Evolutionary conservation across 768 basidiomycete species (phyloP).

Genomic region (Mycena galopus): DNA sequence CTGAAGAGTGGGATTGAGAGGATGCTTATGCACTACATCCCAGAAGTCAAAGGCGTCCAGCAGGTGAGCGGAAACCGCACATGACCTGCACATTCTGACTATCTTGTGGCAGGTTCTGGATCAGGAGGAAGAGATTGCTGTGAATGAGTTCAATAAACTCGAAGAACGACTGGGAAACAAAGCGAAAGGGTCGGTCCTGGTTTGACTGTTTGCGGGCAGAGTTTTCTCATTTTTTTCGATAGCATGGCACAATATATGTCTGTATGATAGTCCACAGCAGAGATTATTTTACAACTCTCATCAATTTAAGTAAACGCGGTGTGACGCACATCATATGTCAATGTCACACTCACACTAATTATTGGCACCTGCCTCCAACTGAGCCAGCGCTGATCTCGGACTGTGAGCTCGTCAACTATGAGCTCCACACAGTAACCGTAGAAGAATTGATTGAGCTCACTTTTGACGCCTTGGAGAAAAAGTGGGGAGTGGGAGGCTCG

Average conservation of each 20-base stretch:
- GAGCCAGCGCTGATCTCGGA: not conserved
- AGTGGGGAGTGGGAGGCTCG: slow-evolving; percentile 13
- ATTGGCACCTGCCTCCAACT: too few species aligned
- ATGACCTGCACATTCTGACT: slow-evolving; percentile 15
- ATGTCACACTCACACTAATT: too few species aligned
- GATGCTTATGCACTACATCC: slow-evolving; percentile 99
- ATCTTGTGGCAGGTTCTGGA: slow-evolving; percentile 77
- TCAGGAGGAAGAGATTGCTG: slow-evolving; percentile 88
- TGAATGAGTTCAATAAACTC: slow-evolving; percentile 91
- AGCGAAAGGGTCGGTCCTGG: slow-evolving; percentile 54
- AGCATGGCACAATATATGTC: slow-evolving; percentile 92
- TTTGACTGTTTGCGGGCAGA: not conserved
- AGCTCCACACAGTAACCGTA: not conserved
- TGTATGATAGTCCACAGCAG: slow-evolving; percentile 50
- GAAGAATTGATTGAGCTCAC: not conserved
- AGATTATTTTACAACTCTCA: not conserved
- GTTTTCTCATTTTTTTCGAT: slow-evolving; percentile 32
- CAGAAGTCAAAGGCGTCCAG: slow-evolving; percentile 92
- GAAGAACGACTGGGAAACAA: slow-evolving; percentile 74
- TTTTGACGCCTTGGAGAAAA: slow-evolving; percentile 14
- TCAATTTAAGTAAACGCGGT: slow-evolving; percentile 4
- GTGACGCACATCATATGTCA: not conserved
- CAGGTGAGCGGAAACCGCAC: slow-evolving; percentile 65
- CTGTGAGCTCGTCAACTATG: slow-evolving; percentile 7
- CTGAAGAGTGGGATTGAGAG: slow-evolving; percentile 97